phyloP scores from a whole-genome alignment of 208 protist genomes.

The Spongospora subterranea region DNA sequence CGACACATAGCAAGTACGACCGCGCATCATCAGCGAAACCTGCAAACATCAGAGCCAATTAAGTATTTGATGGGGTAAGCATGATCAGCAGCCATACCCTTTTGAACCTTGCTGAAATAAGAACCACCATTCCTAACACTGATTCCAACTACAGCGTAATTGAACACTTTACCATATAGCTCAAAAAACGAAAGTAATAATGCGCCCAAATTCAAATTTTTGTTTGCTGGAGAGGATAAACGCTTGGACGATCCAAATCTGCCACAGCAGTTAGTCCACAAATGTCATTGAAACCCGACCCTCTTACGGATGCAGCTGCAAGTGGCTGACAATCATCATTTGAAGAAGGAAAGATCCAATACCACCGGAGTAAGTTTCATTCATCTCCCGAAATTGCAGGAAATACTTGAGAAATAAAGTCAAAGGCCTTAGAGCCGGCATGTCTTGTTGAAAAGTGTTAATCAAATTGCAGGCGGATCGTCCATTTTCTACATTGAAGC shows the following conservation, averaged over 20 bases:
- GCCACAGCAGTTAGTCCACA: background rate
- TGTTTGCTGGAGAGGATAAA: background rate
- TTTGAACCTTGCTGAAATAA: slow-evolving; percentile 47
- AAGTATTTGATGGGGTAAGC: background rate
- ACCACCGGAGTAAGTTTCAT: slow-evolving; percentile 67
- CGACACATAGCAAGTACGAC: slow-evolving; percentile 33
- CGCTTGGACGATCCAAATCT: background rate
- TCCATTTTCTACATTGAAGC: slow-evolving; percentile 15
- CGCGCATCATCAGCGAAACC: slow-evolving; percentile 9
- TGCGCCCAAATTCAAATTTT: slow-evolving; percentile 51
- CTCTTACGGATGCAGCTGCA: slow-evolving; percentile 60
- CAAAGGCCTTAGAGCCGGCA: slow-evolving; percentile 44
- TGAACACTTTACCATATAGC: slow-evolving; percentile 63
- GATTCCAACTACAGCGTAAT: slow-evolving; percentile 62
- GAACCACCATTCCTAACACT: slow-evolving; percentile 9
- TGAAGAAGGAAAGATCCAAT: slow-evolving; percentile 64
- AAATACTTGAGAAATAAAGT: slow-evolving; percentile 66
- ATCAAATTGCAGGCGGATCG: background rate
- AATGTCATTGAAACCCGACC: background rate
- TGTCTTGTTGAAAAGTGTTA: background rate
- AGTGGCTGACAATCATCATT: slow-evolving; percentile 63
- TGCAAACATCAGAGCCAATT: background rate
- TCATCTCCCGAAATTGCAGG: slow-evolving; percentile 60
- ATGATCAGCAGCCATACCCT: background rate
- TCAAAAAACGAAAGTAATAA: slow-evolving; percentile 66